phyloP scores from a whole-genome alignment of 352 stramenopile genomes.

The Phytopythium chamaehyphon region DNA sequence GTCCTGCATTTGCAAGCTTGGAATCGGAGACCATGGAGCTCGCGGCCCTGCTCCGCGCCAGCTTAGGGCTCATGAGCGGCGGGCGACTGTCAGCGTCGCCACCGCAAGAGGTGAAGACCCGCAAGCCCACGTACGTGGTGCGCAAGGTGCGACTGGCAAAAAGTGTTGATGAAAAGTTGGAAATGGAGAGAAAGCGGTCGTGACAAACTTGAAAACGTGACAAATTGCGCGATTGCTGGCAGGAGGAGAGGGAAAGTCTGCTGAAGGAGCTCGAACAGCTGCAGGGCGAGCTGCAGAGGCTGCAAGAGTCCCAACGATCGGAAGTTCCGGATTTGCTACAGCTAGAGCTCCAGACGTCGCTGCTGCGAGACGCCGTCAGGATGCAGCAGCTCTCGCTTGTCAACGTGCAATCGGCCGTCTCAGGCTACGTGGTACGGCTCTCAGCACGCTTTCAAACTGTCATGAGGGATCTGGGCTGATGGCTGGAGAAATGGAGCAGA shows the following conservation, averaged over 20 bases:
- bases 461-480: no score
- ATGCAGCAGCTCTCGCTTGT: slow-evolving; percentile 20
- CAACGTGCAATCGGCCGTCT: slow-evolving; percentile 15
- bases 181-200: no score
- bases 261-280: slow-evolving; percentile 9
- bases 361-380: slow-evolving; percentile 16
- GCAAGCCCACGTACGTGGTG: slow-evolving; percentile 16
- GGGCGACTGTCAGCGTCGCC: no score
- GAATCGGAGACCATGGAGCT: no score
- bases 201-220: no score
- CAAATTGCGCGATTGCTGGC: no score
- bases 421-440: slow-evolving; percentile 8
- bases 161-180: no score
- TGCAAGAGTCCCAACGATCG: slow-evolving; percentile 10
- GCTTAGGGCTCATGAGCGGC: no score
- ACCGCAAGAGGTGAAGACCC: not conserved
- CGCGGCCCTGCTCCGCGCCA: no score
- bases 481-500: not conserved
- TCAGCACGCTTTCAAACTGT: no score
- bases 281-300: slow-evolving; percentile 16
- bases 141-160: slow-evolving; percentile 20
- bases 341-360: not conserved
- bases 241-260: no score
- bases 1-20: no score
- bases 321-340: not conserved